Evolutionary conservation across 2,329 filamentous ascomycete genomes (phyloP), one percentile per base, ranked within the genome.

Genomic region (Macroventuria anomochaeta): DNA sequence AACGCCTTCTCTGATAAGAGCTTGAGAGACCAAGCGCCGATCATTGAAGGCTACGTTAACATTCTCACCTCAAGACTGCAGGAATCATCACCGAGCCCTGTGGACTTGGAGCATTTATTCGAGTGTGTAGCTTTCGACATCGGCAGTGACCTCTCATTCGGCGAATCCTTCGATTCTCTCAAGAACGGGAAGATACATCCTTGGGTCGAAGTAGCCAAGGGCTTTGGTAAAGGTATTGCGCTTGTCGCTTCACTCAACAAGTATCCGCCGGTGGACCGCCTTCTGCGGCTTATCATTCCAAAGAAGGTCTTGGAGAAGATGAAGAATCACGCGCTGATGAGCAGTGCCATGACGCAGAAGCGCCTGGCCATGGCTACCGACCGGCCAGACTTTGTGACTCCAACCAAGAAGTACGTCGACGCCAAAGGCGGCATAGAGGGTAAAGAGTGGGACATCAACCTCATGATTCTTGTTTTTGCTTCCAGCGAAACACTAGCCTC

Each of bases 111-210:
- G 3, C 36, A 60, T 1, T 57, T 65, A 53, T 40, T 67, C 8
- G 60, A 61, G 18, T 63, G 48, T 15, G 32, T 65, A 7, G 67
- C 58, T 4, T 70, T 70, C 28, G 68, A 71, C 15, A 59, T 71
- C 1, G 58, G 64, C 46, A 78, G 77, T 17, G 79, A 81, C 58
- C 73, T 84, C 17, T 79, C 81, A 0, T 84, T 84, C 55, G 82
- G 81, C 0, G 76, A 80, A 13, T 76, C 80, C 1, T 80, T 79
- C 39, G 63, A 68, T 13, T 76, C 74, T 37, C 58, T 80, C 2
- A 58, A 69, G 21, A 65, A 67, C 3, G 66, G 63, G 2, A 63
- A 71, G 11, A 71, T 71, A 18, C 73, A 79, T 54, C 68, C 70
- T 5, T 80, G 75, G 74, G 73, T 79, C 3, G 65, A 63, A 5